phyloP scores from a whole-genome alignment of 2,329 filamentous ascomycete species.

The Xylariaceae sp. region DNA sequence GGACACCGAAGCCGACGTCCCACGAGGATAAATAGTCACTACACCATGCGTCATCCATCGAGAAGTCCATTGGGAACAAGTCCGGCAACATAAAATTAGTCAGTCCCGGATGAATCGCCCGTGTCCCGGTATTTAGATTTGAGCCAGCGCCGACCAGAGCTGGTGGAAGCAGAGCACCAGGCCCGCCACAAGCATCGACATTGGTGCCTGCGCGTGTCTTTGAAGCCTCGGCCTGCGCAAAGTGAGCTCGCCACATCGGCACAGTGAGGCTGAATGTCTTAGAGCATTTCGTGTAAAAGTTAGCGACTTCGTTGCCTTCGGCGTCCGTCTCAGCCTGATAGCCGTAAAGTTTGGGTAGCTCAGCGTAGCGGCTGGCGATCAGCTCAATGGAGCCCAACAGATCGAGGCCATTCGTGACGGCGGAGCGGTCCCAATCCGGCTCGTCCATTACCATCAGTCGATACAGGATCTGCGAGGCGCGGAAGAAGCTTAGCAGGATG shows the following conservation, averaged over 20 bases:
- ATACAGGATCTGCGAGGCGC: conserved; percentile 38
- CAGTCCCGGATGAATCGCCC: conserved; percentile 8
- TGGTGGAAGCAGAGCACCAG: conserved; percentile 1
- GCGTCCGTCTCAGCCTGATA: conserved; percentile 26
- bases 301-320: conserved; percentile 22
- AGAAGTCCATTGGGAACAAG: conserved; percentile 33
- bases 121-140: not conserved
- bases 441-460: conserved; percentile 38
- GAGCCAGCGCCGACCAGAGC: conserved; percentile 4
- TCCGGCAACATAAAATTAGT: conserved; percentile 23
- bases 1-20: conserved; percentile 6
- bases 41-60: conserved; percentile 35
- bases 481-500: conserved; percentile 35
- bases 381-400: conserved; percentile 31
- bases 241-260: conserved; percentile 31
- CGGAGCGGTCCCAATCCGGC: conserved; percentile 36
- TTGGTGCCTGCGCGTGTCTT: not conserved
- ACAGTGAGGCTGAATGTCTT: conserved; percentile 31
- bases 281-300: conserved; percentile 33
- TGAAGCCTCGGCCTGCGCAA: conserved; percentile 28
- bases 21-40: conserved; percentile 27
- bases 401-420: conserved; percentile 29
- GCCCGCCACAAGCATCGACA: not conserved
- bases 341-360: conserved; percentile 28
- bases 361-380: conserved; percentile 26